These are phyloP conservation scores for Pythium scleroteichum DNA, from an alignment of 352 stramenopile species.

Conservation along the genomic window DNA sequence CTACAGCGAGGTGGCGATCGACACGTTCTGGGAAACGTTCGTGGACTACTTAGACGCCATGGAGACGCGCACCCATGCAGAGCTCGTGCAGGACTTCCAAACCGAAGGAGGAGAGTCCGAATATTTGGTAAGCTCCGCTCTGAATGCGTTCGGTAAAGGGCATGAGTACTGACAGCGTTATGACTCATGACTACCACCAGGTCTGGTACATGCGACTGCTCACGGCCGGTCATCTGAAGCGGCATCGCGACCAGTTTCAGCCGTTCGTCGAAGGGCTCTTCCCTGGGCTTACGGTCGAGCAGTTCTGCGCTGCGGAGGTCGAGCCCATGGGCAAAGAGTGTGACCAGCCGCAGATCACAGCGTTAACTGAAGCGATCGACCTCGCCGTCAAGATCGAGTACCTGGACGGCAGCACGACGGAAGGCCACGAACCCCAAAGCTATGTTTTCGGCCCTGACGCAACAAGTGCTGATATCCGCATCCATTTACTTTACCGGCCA, in stretches of 20 bases:
- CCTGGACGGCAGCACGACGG: conserved; percentile 82
- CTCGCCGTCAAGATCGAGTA: conserved; percentile 92
- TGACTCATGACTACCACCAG: conserved; percentile 9
- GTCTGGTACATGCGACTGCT: conserved; percentile 89
- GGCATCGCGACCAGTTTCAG: conserved; percentile 84
- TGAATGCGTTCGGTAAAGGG: not conserved
- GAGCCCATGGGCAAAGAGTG: conserved; percentile 94
- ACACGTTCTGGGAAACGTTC: conserved; percentile 93
- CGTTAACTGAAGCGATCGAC: conserved; percentile 90
- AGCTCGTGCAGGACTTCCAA: conserved; percentile 81
- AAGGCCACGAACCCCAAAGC: conserved; percentile 51
- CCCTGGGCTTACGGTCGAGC: conserved; percentile 73
- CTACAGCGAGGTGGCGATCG: conserved; percentile 92
- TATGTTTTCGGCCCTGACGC: conserved; percentile 57
- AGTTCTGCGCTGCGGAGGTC: conserved; percentile 87
- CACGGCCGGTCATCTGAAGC: conserved; percentile 87
- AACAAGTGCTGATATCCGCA: conserved; percentile 15
- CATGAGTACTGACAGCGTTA: too few relatives aligned
- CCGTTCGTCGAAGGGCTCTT: conserved; percentile 89
- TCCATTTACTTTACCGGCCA: conserved; percentile 92
- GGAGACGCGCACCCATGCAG: conserved; percentile 66
- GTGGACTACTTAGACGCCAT: conserved; percentile 87
- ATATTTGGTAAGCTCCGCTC: conserved; percentile 54
- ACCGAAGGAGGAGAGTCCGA: conserved; percentile 84
- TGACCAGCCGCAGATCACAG: conserved; percentile 91